These are phyloP conservation scores for Floccularia luteovirens DNA, from an alignment of 768 basidiomycete genomes.

Conservation along the genomic window DNA sequence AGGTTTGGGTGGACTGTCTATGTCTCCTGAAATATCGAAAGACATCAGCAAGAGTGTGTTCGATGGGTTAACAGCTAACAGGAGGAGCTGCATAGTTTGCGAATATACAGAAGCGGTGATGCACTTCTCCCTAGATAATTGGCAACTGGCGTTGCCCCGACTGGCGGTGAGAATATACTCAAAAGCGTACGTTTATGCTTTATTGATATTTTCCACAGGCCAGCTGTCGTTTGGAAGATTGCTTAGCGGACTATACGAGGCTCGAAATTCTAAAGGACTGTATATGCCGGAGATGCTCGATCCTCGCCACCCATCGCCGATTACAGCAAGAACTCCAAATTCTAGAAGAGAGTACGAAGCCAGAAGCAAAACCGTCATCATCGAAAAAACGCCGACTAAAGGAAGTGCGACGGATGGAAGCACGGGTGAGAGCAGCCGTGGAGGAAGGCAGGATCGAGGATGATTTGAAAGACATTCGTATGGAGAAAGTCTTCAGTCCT, in stretches of 20 bases:
- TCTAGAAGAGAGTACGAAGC: slow-evolving; percentile 36
- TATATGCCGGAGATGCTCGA: slow-evolving; percentile 86
- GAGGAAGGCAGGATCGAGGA: slow-evolving; percentile 77
- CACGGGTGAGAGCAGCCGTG: slow-evolving; percentile 52
- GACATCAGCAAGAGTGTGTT: slow-evolving; percentile 59
- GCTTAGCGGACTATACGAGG: slow-evolving; percentile 82
- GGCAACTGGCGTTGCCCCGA: slow-evolving; percentile 72
- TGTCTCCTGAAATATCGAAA: slow-evolving; percentile 8
- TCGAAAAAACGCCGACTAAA: slow-evolving; percentile 74
- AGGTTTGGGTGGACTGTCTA: slow-evolving; percentile 55
- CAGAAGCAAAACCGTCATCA: slow-evolving; percentile 38
- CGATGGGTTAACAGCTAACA: slow-evolving; percentile 86
- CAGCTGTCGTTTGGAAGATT: slow-evolving; percentile 69
- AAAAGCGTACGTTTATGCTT: no score
- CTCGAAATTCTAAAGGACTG: slow-evolving; percentile 88
- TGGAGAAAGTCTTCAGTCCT: slow-evolving; percentile 70
- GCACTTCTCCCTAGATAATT: slow-evolving; percentile 84
- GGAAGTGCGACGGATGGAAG: slow-evolving; percentile 62
- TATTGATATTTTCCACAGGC: slow-evolving; percentile 28
- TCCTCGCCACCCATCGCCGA: slow-evolving; percentile 66
- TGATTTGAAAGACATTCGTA: slow-evolving; percentile 69
- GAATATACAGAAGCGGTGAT: slow-evolving; percentile 93
- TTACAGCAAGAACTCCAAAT: slow-evolving; percentile 56
- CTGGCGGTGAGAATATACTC: slow-evolving; percentile 39
- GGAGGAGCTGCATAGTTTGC: slow-evolving; percentile 81